Base-by-base conservation (phyloP, 441 rosid species). In the Euphorbia corollata region DNA sequence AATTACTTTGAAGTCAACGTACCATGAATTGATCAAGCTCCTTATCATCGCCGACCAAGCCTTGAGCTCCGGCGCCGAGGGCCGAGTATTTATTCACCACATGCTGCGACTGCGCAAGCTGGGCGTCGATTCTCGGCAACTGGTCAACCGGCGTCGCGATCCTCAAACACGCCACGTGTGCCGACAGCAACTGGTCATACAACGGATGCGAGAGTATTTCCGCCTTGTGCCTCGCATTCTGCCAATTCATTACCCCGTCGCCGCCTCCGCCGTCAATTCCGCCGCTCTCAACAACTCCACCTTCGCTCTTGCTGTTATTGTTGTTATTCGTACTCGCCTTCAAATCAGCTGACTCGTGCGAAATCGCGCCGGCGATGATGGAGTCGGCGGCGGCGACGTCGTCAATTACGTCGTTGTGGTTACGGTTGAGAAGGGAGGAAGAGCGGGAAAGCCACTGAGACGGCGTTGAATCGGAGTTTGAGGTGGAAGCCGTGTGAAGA, bases 1-100 rank as follows among this genome's bases (percentile, higher is more conserved):
- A n/a, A n/a, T n/a, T n/a, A n/a, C n/a, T n/a, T n/a, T n/a, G n/a
- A n/a, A n/a, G 67, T 6, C 6, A 22, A 39, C 71, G 36, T 73
- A 94, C 98, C 98, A 95, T 90, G 91, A 95, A 95, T 77, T 91
- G 98, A 80, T 91, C 97, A 64, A 95, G 97, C 78, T 90, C 99
- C 71, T 88, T 88, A 56, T 90, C 98, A 71, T 92, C 99, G 3
- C 71, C 76, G 73, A 77, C 90, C 76, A 90, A 58, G 62, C 83
- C 90, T n/a, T 85, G 97, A 59, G 61, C 66, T 34, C 70, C 84
- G 43, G 78, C 81, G 13, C 87, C 83, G 54, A 90, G 72, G 51
- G 86, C 80, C 8, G 99, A 90, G 89, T 92, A 95, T 80, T 95
- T 95, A 9, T 86, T 80, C 23, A 90, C 93, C 19, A 95, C 98